Conservation (phyloP, 805 yeast genomes). For the Wilhelminamyces savonicus region DNA sequence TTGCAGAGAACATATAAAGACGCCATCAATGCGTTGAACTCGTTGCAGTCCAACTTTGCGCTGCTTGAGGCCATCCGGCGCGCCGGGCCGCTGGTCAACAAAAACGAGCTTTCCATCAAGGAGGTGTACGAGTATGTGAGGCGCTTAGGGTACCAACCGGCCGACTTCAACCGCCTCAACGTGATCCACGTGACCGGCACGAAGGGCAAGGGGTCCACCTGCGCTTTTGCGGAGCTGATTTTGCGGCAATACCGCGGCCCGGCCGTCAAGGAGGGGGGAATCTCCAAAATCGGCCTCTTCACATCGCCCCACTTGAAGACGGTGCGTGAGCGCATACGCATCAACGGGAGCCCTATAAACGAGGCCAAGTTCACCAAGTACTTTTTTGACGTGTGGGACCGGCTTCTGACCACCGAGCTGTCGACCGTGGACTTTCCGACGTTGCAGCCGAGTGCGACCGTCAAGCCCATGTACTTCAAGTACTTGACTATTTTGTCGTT, state of each 20-base stretch:
- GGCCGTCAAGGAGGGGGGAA: too few relatives aligned
- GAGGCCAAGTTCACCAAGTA: conserved; percentile 79
- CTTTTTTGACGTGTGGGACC: conserved; percentile 93
- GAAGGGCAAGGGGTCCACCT: conserved; percentile 97
- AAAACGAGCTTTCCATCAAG: conserved; percentile 61
- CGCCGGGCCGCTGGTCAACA: conserved; percentile 53
- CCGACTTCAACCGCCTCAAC: conserved; percentile 68
- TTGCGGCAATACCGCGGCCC: conserved; percentile 50
- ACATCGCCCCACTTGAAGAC: conserved; percentile 94
- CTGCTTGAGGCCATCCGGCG: conserved; percentile 76
- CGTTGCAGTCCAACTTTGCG: conserved; percentile 87
- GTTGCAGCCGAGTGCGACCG: conserved; percentile 56
- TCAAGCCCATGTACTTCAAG: conserved; percentile 90
- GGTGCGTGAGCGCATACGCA: conserved; percentile 85
- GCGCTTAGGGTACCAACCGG: conserved; percentile 39
- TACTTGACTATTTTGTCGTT: conserved; percentile 84
- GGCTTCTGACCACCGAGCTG: conserved; percentile 52
- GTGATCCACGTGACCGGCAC: conserved; percentile 94
- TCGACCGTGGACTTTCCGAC: conserved; percentile 55
- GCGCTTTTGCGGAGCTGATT: conserved; percentile 87
- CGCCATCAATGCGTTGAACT: conserved; percentile 79
- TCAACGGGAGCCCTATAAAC: conserved; percentile 78
- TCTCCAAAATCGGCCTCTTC: conserved; percentile 78
- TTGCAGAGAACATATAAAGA: conserved; percentile 44
- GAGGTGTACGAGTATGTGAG: conserved; percentile 58